Percentiles rank a stretch among this genome's conserved stretches.
Evolutionary conservation across 306 rosid species (phyloP).

Genomic region (Medicago truncatula): MtrunA17r5.0-ANR NC_053045.1:14212001-14212500

Average conservation of each 20-base stretch:
- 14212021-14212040: conserved; percentile 60
- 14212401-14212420: conserved; percentile 92
- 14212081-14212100: conserved; percentile 52
- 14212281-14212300: conserved; percentile 71
- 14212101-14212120: conserved; percentile 48
- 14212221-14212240: conserved; percentile 72
- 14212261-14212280: conserved; percentile 82
- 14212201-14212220: conserved; percentile 70
- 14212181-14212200: conserved; percentile 86
- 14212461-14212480: conserved; percentile 92
- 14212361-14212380: conserved; percentile 74
- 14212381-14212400: conserved; percentile 88
- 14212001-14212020: conserved; percentile 71
- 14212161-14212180: conserved; percentile 61
- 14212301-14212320: conserved; percentile 82
- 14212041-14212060: conserved; percentile 61
- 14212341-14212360: conserved; percentile 73
- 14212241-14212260: conserved; percentile 84
- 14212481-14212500: conserved; percentile 95
- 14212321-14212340: conserved; percentile 81
- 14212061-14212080: conserved; percentile 54
- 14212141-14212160: conserved; percentile 77
- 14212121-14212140: conserved; percentile 67
- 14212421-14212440: conserved; percentile 88
- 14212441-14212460: conserved; percentile 95